Percentiles rank a stretch among this genome's conserved stretches.
Conservation (phyloP, 345 rosid species). For the Rhodamnia argentea region DNA sequence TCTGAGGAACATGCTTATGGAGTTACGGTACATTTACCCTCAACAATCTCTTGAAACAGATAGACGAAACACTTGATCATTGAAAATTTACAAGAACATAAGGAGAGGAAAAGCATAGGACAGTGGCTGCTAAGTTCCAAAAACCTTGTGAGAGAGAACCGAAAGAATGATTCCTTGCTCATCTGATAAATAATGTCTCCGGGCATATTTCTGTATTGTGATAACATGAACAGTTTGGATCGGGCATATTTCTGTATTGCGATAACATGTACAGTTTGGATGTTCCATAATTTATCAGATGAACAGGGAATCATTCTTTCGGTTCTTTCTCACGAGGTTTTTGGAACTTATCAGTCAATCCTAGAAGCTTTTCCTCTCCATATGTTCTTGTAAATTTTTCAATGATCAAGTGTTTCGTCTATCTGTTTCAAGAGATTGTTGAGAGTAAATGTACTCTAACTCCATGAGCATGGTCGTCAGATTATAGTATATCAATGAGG, state of each 20-base stretch:
- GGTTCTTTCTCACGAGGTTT: not conserved
- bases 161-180: not conserved
- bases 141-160: not conserved
- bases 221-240: not conserved
- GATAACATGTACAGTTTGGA: no score
- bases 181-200: not conserved
- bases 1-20: not conserved
- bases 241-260: no score
- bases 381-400: not conserved
- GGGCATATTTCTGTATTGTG: not conserved
- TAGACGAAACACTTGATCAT: not conserved
- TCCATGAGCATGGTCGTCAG: not conserved
- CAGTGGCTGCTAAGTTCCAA: not conserved
- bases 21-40: not conserved
- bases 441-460: not conserved
- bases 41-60: not conserved
- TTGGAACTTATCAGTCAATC: not conserved
- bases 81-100: not conserved
- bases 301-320: not conserved
- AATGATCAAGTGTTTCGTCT: not conserved
- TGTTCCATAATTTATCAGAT: not conserved
- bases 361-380: not conserved
- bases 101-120: not conserved
- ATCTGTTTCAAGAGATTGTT: not conserved
- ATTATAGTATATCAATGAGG: not conserved